Evolutionary conservation across 257 asterid genomes (phyloP), one percentile per base, ranked within the genome.

Genomic region (Ehretia macrophylla): DNA sequence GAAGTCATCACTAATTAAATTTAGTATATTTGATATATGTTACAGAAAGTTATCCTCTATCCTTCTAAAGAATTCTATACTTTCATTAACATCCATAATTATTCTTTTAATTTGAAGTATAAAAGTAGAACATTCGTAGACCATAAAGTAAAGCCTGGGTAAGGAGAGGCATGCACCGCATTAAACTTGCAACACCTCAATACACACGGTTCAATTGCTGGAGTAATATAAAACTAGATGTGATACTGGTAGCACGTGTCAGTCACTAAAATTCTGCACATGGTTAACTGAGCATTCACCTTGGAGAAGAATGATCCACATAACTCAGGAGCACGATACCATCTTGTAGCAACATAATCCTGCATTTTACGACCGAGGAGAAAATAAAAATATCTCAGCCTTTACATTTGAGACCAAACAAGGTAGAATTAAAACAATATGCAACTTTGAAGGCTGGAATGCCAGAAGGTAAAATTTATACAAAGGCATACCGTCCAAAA

Each of bases 341-440:
- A 91, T 77, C 98, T 88, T 57, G 98, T 91, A 68, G 97, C 98
- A 79, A 91, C 93, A 72, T 92, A 92, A 77, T 92, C 99, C 99
- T 92, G 89, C 67, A 27, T 27, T 79, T 9, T 18, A 51, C 17
- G 50, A 55, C 35, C 35, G 6, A 68, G 14, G 54, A 21, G 60
- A 64, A 37, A 52, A 47, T 17, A 12, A 17, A 56, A 16, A 19
- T 14, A 32, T 4, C 49, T 40, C 27, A 14, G 37, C 6, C n/a
- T 21, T 19, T 58, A 59, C 46, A 58, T 19, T 62, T 9, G 32
- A 16, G 51, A 51, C 62, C 14, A 64, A 51, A 47, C 10, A 42
- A 17, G 23, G 21, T 44, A 18, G 17, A 3, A 22, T 49, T 13
- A 16, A 37, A 59, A 8, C 11, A 5, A 21, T 27, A 13, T 35